Evolutionary conservation across 164 flowering plant species (phyloP), one percentile per base, ranked within the genome.

Genomic region (Macadamia integrifolia): DNA sequence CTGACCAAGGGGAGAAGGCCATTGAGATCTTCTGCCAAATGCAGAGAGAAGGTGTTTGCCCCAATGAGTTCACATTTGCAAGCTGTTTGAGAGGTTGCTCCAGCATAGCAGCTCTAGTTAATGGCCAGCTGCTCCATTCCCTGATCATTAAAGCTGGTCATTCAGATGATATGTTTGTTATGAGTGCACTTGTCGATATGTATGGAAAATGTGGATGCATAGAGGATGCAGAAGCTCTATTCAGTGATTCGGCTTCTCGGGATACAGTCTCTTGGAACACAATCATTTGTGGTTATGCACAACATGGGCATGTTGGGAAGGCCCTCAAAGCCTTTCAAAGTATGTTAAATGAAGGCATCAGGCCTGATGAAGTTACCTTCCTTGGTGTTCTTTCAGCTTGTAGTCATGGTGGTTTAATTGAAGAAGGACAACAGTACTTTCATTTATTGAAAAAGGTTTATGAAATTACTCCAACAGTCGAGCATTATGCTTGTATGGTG

Each of bases 401-500:
- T 55, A 74, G 84, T 68, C 83, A 76, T 67, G 66, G 77, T 75
- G 90, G 88, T 49, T 69, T 82, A 62, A 66, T 80, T 28, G 77
- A 82, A 65, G 80, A 82, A 73, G 90, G 85, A 49, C 74, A 67
- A 52, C 48, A 14, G 31, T 65, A 80, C 59, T 86, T 86, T 53
- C 50, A 80, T n/a, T 80, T 85, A 10, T 62, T 86, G 65, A 72
- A 52, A 17, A 53, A 71, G 63, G 61, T 67, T 29, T 79, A 77
- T 69, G 76, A 77, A 29, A 76, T 86, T 61, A 69, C 65, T 66
- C 88, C 90, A 48, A 74, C 85, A 2, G 74, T 81, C 57, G 82
- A 81, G 68, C 88, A 84, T 70, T 70, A 78, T 75, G 84, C 86
- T 43, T 82, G 87, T 65, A 81, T 86, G 86, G 80, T 84, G 28